Percentiles rank a stretch among this genome's conserved stretches.
phyloP scores from a whole-genome alignment of 805 yeast species.

The Yarrowia sp. region DNA sequence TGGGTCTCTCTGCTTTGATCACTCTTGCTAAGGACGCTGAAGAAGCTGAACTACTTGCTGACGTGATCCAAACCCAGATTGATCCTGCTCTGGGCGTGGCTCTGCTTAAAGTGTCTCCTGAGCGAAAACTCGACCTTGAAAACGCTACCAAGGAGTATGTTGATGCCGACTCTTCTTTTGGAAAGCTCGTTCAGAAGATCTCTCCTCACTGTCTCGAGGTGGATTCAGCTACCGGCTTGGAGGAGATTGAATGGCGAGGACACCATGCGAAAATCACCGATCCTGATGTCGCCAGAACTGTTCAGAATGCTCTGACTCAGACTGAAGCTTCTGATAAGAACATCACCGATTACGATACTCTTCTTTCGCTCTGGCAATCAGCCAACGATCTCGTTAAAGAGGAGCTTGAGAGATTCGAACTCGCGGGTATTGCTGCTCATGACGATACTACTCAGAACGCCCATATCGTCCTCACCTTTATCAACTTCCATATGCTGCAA shows the following conservation, averaged over 20 bases:
- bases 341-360: slow-evolving; percentile 53
- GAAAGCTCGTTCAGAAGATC: slow-evolving; percentile 42
- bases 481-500: slow-evolving; percentile 64
- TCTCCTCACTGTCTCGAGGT: slow-evolving; percentile 38
- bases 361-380: slow-evolving; percentile 66
- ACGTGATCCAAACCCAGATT: slow-evolving; percentile 54
- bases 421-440: slow-evolving; percentile 36
- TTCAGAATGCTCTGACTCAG: slow-evolving; percentile 35
- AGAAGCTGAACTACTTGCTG: slow-evolving; percentile 46
- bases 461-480: slow-evolving; percentile 71
- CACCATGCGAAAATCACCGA: slow-evolving; percentile 64
- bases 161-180: slow-evolving; percentile 33
- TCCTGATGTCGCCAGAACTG: slow-evolving; percentile 61
- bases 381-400: slow-evolving; percentile 58
- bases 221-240: slow-evolving; percentile 39
- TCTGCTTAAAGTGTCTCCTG: slow-evolving; percentile 43
- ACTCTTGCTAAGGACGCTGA: slow-evolving; percentile 31
- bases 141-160: slow-evolving; percentile 43
- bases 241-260: slow-evolving; percentile 55
- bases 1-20: slow-evolving; percentile 56
- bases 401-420: slow-evolving; percentile 49
- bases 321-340: slow-evolving; percentile 37
- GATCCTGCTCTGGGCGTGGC: slow-evolving; percentile 67
- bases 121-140: slow-evolving; percentile 48
- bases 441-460: slow-evolving; percentile 63